A percentile compares a stretch with the other conserved stretches of the same genome.
phyloP scores from a whole-genome alignment of 2,329 filamentous ascomycete genomes.

The Calonectria fujianensis region DNA sequence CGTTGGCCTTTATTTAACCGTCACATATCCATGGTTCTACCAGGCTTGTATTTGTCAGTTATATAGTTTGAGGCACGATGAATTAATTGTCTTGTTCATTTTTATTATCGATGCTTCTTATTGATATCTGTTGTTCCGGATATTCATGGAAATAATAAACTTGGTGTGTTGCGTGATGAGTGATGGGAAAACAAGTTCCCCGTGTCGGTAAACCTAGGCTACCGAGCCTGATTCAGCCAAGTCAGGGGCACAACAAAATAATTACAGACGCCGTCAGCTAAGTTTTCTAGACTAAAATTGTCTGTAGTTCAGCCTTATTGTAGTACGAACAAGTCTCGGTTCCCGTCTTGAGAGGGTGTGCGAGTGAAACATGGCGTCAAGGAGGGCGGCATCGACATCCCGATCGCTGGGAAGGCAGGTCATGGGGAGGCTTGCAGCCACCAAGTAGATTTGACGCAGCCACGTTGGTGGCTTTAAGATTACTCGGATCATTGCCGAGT shows the following conservation, averaged over 20 bases:
- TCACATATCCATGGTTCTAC: not conserved
- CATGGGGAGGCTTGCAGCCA: slow-evolving; percentile 19
- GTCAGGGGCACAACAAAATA: not conserved
- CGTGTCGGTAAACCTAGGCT: too few species aligned
- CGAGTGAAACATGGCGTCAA: slow-evolving; percentile 23
- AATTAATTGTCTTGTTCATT: not conserved
- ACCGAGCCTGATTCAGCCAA: not conserved
- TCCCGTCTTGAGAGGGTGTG: not conserved
- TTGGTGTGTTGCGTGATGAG: not conserved
- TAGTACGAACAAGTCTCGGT: not conserved
- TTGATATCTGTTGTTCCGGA: not conserved
- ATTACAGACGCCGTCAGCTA: too few species aligned
- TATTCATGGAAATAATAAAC: not conserved
- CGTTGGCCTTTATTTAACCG: too few species aligned
- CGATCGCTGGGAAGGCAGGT: not conserved
- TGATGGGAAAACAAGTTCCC: too few species aligned
- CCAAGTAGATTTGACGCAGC: not conserved
- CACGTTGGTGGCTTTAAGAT: not conserved
- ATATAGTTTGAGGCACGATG: not conserved
- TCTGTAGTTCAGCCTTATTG: not conserved
- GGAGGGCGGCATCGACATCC: not conserved
- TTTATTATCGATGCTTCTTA: not conserved
- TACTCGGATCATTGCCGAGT: not conserved
- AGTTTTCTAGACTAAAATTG: not conserved
- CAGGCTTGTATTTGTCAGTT: too few species aligned